Evolutionary conservation across 2,329 filamentous ascomycete species (phyloP).

Genomic region (Biscogniauxia marginata): DNA sequence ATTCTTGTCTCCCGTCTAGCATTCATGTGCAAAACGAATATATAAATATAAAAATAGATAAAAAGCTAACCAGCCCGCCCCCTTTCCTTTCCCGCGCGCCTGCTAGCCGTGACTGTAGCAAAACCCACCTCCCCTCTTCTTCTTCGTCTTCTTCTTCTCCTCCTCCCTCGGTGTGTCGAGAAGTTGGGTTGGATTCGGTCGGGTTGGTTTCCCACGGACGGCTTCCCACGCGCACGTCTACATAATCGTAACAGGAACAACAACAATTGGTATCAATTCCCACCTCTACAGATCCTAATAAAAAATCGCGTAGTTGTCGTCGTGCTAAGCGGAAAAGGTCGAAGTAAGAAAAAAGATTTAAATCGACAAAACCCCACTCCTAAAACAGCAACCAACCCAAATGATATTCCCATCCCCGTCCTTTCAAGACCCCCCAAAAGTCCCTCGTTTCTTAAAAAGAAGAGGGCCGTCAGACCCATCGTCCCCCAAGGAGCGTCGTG

Average conservation of each 20-base stretch:
- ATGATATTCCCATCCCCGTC: not conserved
- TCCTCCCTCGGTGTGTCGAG: no score
- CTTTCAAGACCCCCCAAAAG: not conserved
- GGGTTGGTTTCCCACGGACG: no score
- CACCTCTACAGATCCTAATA: conserved; percentile 16
- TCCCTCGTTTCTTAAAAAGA: no score
- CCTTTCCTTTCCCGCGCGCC: no score
- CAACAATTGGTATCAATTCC: conserved; percentile 23
- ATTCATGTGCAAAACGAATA: no score
- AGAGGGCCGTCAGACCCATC: not conserved
- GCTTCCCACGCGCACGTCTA: conserved; percentile 11
- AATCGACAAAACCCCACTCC: conserved; percentile 3
- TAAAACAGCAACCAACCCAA: not conserved
- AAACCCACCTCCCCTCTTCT: not conserved
- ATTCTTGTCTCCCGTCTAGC: no score
- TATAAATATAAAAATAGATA: no score
- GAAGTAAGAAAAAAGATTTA: conserved; percentile 3
- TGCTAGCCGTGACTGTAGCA: no score
- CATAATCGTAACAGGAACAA: no score
- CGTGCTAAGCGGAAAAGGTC: conserved; percentile 5
- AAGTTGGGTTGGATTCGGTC: no score
- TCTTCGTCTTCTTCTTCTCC: not conserved
- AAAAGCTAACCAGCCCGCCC: no score
- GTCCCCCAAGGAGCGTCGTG: not conserved
- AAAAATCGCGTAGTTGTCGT: not conserved